Percentiles rank a stretch among this genome's conserved stretches.
These are phyloP conservation scores for Ambispora gerdemannii DNA, from an alignment of 192 early-diverging fungal species.

Conservation along the genomic window DNA sequence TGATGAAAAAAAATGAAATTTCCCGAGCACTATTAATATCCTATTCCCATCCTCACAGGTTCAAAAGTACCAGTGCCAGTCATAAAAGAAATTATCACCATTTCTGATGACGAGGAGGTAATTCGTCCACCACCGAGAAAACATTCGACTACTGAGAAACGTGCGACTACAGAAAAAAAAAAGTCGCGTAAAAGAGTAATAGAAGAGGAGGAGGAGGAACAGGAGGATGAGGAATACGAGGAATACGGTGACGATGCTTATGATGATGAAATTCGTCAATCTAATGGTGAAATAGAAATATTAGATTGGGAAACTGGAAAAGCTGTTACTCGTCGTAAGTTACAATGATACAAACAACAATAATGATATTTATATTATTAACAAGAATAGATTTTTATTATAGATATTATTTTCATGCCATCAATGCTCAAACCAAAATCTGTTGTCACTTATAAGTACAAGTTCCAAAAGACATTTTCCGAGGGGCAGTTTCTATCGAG, in stretches of 20 bases:
- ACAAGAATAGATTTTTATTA: not conserved
- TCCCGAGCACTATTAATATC: too few relatives aligned
- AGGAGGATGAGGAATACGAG: too few relatives aligned
- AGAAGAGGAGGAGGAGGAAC: not conserved
- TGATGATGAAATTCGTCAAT: too few relatives aligned
- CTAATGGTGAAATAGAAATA: not conserved
- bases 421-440: not conserved
- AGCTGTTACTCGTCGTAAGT: not conserved
- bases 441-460: conserved; percentile 31
- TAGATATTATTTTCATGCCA: not conserved
- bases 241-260: too few relatives aligned
- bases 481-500: conserved; percentile 51
- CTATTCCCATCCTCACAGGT: not conserved
- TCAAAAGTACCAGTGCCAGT: not conserved
- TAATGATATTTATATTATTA: not conserved
- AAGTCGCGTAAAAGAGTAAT: not conserved
- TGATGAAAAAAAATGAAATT: too few relatives aligned
- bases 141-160: not conserved
- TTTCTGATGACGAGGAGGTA: not conserved
- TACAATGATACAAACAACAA: not conserved
- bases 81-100: not conserved
- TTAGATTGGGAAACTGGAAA: not conserved
- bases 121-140: too few relatives aligned
- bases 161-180: not conserved
- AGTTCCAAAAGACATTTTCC: conserved; percentile 53